Percentiles rank a stretch among this genome's conserved stretches.
Conservation (phyloP, 2,329 filamentous ascomycete genomes). For the Colletotrichum zoysiae region DNA sequence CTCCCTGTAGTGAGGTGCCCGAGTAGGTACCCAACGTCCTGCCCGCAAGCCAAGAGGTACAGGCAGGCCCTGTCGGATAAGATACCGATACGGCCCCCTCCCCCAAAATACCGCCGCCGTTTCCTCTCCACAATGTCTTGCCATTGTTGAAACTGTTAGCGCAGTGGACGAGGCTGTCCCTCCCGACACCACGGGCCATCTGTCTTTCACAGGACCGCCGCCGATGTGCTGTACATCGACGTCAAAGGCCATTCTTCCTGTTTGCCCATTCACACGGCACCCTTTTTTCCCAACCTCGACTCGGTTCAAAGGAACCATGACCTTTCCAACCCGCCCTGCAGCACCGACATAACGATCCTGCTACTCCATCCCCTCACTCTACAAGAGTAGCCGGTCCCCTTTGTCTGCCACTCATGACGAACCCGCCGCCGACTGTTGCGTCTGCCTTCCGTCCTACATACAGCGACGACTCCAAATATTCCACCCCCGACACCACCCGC, state of each 20-base stretch:
- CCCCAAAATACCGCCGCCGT: constrained; percentile 34
- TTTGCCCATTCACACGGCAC: constrained; percentile 20
- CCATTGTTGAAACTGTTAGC: constrained; percentile 38
- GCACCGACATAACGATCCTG: constrained; percentile 21
- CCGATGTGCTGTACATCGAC: neutral
- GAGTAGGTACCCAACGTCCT: neutral
- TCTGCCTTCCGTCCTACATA: constrained; percentile 34
- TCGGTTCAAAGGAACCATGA: constrained; percentile 34
- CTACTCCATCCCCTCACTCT: constrained; percentile 5
- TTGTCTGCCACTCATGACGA: constrained; percentile 40
- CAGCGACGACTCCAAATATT: constrained; percentile 30
- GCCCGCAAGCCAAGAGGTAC: constrained; percentile 14
- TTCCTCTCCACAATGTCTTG: constrained; percentile 39
- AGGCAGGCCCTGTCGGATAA: constrained; percentile 24
- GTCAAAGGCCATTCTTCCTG: constrained; percentile 33
- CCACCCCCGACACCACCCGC: constrained; percentile 3
- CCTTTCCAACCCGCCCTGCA: constrained; percentile 20
- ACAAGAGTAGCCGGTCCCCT: constrained; percentile 28
- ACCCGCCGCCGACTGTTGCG: constrained; percentile 32
- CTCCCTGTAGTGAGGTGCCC: no score
- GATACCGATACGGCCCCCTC: constrained; percentile 25
- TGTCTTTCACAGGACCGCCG: constrained; percentile 29
- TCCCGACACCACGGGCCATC: constrained; percentile 35
- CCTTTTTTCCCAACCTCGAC: neutral
- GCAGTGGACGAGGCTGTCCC: constrained; percentile 28